Base-by-base conservation (phyloP, 306 rosid genomes). In the Phaseolus lunatus region DNA sequence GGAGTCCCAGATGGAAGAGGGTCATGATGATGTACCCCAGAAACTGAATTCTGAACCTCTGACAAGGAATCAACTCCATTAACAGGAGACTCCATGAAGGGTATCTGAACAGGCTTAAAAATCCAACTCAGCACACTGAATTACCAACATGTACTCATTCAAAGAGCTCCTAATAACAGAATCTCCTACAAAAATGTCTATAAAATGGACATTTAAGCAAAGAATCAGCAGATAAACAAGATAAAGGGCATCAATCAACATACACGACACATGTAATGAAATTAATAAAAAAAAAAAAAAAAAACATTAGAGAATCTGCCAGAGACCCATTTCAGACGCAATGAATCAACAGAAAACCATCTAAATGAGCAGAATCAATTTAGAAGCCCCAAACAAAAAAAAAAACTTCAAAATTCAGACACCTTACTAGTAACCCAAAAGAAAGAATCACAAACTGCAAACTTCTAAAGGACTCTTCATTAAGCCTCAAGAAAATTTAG, bases 51-150 rank as follows among this genome's bases (percentile, higher is more conserved):
- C 84, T 86, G 92, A 84, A 79, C 71, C 82, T 85, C 90, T 26
- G 89, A 78, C 47, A 83, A 73, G 70, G 90, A 79, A 74, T 78
- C 78, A 71, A 80, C 84, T 73, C 85, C 95, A 79, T 85, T 81
- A 64, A 73, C 84, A 74, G 65, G 77, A 41, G 90, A 82, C 43
- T 89, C 95, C 98, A 94, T 92, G 26, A 78, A 72, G 72, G 68
- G 73, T 61, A 64, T 65, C 69, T 64, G 72, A 59, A 75, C 41
- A 73, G 54, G 45, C 81, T 65, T 65, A 48, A 85, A 80, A 86
- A 59, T 71, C 81, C 78, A 88, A 80, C 79, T 78, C 65, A 66
- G 83, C 87, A 72, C 33, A 75, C 69, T 73, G 79, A 88, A 76
- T 84, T 74, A 64, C 67, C 78, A 76, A 73, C 81, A 74, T 78